phyloP scores from a whole-genome alignment of 495 filamentous ascomycete species.

The Aspergillus cavernicola region DNA sequence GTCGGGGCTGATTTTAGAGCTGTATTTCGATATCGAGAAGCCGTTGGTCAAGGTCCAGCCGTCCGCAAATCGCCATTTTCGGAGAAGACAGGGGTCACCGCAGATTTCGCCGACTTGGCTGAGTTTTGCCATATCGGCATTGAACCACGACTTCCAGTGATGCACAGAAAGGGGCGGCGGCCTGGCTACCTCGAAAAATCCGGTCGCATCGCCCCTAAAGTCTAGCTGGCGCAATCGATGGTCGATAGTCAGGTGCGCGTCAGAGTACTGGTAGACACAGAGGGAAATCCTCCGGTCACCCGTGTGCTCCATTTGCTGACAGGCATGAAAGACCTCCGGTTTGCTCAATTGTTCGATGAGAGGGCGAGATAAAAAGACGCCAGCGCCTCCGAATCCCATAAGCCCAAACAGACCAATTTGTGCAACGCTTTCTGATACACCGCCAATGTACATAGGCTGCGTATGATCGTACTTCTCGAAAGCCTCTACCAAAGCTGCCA shows the following conservation, averaged over 20 bases:
- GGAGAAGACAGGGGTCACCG: conserved; percentile 53
- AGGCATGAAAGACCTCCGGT: conserved; percentile 31
- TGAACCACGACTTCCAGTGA: conserved; percentile 58
- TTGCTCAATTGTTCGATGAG: conserved; percentile 37
- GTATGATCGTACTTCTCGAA: conserved; percentile 44
- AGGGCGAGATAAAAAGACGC: conserved; percentile 55
- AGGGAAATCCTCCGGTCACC: conserved; percentile 48
- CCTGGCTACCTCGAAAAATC: conserved; percentile 54
- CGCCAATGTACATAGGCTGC: conserved; percentile 50
- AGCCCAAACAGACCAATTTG: conserved; percentile 48
- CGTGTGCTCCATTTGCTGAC: conserved; percentile 37
- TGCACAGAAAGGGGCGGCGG: conserved; percentile 52
- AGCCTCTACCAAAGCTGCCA: conserved; percentile 44
- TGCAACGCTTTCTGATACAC: conserved; percentile 50
- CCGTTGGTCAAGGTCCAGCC: conserved; percentile 57
- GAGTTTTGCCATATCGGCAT: conserved; percentile 47
- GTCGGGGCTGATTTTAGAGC: conserved; percentile 26
- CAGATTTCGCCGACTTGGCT: conserved; percentile 50
- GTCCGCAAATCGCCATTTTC: conserved; percentile 54
- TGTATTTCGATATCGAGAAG: conserved; percentile 51
- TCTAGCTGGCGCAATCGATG: conserved; percentile 53
- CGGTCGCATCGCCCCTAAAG: conserved; percentile 45
- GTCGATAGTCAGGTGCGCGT: conserved; percentile 46
- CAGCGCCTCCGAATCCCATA: conserved; percentile 59
- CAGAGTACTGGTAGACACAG: conserved; percentile 51